Evolutionary conservation across 805 yeast genomes (phyloP).

Genomic region (Yamadazyma phyllophila): DNA sequence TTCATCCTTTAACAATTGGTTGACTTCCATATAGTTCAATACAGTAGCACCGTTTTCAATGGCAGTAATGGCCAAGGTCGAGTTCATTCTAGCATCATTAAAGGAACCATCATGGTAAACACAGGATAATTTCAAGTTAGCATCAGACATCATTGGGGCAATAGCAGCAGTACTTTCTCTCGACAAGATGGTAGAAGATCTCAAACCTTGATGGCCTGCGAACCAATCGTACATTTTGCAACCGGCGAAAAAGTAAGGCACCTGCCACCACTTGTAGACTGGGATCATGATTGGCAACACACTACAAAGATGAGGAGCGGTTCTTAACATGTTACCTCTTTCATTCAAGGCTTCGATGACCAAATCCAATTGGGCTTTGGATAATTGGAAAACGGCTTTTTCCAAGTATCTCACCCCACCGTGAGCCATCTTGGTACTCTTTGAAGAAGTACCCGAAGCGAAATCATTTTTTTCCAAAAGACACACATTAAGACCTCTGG

Average conservation of each 20-base stretch:
- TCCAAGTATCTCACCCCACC: constrained; percentile 96
- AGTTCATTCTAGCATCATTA: constrained; percentile 88
- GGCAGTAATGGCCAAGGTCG: constrained; percentile 83
- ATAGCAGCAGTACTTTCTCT: constrained; percentile 63
- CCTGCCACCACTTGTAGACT: constrained; percentile 94
- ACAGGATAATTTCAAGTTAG: constrained; percentile 80
- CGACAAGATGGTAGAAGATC: constrained; percentile 70
- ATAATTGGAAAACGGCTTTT: constrained; percentile 89
- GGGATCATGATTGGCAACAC: constrained; percentile 93
- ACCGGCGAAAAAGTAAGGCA: constrained; percentile 90
- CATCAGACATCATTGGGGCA: constrained; percentile 83
- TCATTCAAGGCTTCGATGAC: constrained; percentile 29
- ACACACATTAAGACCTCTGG: constrained; percentile 88
- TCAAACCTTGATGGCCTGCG: constrained; percentile 85
- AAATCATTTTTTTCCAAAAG: constrained; percentile 84
- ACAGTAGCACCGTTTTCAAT: constrained; percentile 85
- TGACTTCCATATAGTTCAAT: constrained; percentile 81
- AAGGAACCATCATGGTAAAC: constrained; percentile 95
- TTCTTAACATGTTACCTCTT: constrained; percentile 70
- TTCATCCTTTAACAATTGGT: constrained; percentile 63
- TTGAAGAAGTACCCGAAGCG: constrained; percentile 90
- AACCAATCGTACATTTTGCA: constrained; percentile 89
- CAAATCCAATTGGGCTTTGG: constrained; percentile 67
- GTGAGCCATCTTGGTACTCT: constrained; percentile 94
- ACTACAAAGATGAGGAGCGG: constrained; percentile 88